Conservation (phyloP, 805 yeast genomes). For the Starmerella bombicola region DNA sequence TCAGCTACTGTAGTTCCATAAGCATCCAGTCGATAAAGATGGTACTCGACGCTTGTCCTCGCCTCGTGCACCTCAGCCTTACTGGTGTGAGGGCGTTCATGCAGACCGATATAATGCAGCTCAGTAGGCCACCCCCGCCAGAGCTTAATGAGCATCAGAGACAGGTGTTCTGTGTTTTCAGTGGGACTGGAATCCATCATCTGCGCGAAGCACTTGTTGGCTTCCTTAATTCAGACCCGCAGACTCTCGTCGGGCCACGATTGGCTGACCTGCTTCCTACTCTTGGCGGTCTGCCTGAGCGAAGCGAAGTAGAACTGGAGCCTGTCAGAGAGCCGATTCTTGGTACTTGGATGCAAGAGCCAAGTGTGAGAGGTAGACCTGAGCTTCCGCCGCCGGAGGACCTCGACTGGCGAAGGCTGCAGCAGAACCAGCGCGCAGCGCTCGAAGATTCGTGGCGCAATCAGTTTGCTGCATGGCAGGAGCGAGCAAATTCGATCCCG, state of each 20-base stretch:
- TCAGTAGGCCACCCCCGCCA: conserved; percentile 84
- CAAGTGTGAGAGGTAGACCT: too few species aligned
- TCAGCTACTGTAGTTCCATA: conserved; percentile 76
- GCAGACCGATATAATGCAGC: conserved; percentile 69
- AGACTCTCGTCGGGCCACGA: neutral
- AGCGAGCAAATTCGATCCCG: too few species aligned
- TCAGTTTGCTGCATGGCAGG: too few species aligned
- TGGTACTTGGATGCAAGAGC: too few species aligned
- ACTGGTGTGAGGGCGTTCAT: conserved; percentile 89
- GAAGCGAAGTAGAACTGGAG: too few species aligned
- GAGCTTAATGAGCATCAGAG: conserved; percentile 83
- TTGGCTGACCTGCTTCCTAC: neutral
- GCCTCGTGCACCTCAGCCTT: conserved; percentile 75
- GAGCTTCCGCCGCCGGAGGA: too few species aligned
- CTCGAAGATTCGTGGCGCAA: too few species aligned
- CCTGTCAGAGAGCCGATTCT: too few species aligned
- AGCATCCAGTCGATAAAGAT: conserved; percentile 65
- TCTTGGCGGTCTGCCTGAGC: too few species aligned
- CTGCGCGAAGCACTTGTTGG: conserved; percentile 38
- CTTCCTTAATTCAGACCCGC: neutral
- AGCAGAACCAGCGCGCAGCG: too few species aligned
- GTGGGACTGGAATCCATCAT: conserved; percentile 75
- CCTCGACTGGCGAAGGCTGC: too few species aligned
- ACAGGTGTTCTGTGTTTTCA: conserved; percentile 78
- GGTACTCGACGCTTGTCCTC: conserved; percentile 67